Evolutionary conservation across 2,329 filamentous ascomycete genomes (phyloP).

Genomic region (Aspergillus japonicus): DNA sequence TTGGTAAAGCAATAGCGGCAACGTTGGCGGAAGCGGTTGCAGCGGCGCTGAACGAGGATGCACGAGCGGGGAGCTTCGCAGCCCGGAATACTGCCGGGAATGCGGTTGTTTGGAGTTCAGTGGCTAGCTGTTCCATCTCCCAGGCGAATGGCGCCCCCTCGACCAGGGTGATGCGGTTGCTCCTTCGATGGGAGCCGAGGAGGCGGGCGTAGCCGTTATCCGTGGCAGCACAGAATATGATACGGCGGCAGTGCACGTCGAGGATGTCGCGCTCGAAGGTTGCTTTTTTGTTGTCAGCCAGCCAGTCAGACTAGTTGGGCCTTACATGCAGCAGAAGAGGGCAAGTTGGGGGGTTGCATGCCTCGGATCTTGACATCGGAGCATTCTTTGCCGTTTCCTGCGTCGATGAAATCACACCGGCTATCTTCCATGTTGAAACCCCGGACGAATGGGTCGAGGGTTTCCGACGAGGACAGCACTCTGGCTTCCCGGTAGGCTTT

Average conservation of each 20-base stretch:
- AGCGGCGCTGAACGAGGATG: slow-evolving; percentile 3
- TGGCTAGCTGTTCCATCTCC: slow-evolving; percentile 35
- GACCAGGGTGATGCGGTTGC: slow-evolving; percentile 37
- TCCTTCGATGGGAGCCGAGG: slow-evolving; percentile 33
- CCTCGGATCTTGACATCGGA: slow-evolving; percentile 45
- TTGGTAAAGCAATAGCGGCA: not conserved
- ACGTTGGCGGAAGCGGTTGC: not conserved
- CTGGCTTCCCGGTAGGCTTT: slow-evolving; percentile 33
- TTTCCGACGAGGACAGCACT: slow-evolving; percentile 24
- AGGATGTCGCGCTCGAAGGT: slow-evolving; percentile 33
- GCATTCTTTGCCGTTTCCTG: slow-evolving; percentile 46
- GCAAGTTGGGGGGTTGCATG: slow-evolving; percentile 12
- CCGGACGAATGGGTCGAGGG: slow-evolving; percentile 38
- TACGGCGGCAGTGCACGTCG: slow-evolving; percentile 42
- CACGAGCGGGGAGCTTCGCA: slow-evolving; percentile 6
- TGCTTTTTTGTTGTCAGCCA: slow-evolving; percentile 18
- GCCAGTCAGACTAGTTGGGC: not conserved
- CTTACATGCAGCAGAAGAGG: not conserved
- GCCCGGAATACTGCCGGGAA: slow-evolving; percentile 18
- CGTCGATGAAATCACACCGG: slow-evolving; percentile 44
- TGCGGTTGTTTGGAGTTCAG: slow-evolving; percentile 11
- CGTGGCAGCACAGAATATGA: slow-evolving; percentile 45
- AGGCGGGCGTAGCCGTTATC: slow-evolving; percentile 47
- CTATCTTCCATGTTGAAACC: slow-evolving; percentile 44
- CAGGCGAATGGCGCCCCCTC: slow-evolving; percentile 38